Evolutionary conservation across 148 eudicot genomes (phyloP), one percentile per base, ranked within the genome.

Genomic region (Linanthus parryae): DNA sequence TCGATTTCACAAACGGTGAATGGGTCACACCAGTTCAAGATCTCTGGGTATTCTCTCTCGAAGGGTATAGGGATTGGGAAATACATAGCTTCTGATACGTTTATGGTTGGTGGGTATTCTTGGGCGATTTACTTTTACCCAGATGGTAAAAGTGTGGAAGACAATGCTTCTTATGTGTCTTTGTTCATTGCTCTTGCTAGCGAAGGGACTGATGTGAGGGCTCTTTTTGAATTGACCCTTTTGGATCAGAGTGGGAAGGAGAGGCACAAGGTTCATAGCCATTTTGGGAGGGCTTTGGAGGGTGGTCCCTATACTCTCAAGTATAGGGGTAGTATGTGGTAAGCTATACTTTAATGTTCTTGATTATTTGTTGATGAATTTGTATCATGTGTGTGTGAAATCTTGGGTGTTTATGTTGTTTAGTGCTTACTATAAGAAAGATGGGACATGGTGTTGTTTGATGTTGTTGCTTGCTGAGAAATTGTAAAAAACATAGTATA

Each of bases 61-160:
- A 62, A 62, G 50, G 66, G 66, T 7, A 62, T 44, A 3, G 66
- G 66, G 14, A 46, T 62, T 26, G 66, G 66, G 44, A 62, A 45
- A 38, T 53, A 62, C 59, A 11, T 62, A 25, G 59, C 66, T 1
- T 62, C 71, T 4, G 71, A 66, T 3, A 56, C 64, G 3, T 72
- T 72, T 44, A 48, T 46, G 30, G 72, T 72, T 13, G 76, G 72
- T 2, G 76, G 72, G 5, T 62, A 66, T 19, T 38, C 20, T 8
- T 72, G 76, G 76, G 76, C 68, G 3, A 66, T 72, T 14, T 72
- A 72, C 64, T 66, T 66, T 26, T 72, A 72, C 28, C 76, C 76
- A 0, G 76, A 66, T 15, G 76, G 76, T 12, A 61, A 62, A 31
- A 72, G 68, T 16, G 16, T 34, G 0, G 75, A 71, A 41, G 76